Evolutionary conservation across 306 rosid genomes (phyloP), one percentile per base, ranked within the genome.

Genomic region (Ochetophila trinervis): DNA sequence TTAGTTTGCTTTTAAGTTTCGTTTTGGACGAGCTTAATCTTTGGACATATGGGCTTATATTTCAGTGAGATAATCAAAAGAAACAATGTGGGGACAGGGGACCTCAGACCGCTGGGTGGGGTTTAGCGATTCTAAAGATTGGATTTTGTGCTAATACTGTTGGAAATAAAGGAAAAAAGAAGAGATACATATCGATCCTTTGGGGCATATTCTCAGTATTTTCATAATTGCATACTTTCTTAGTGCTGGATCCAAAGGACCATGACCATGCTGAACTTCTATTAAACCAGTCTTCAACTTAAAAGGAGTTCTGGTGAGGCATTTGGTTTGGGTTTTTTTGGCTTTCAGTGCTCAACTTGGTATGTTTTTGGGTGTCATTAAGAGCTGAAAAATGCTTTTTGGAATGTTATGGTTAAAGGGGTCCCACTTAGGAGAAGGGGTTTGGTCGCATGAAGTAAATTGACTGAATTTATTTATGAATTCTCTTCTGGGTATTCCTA

Each of bases 61-160:
- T 48, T 16, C 36, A 4, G 60, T 30, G 65, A 22, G 10, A 17
- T 11, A 12, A 44, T 37, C 32, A 15, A 55, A n/a, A 18, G 50
- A 55, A 53, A 9, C 57, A 32, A 42, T 48, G 65, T 42, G 75
- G 70, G 57, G 66, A 52, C 76, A 30, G 75, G 70, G 57, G 66
- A 52, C 76, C 53, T 35, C 57, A 60, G 53, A 18, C 48, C 18
- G 3, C 48, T 35, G 5, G 37, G 69, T 77, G 73, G 73, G 56
- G 22, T 50, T 49, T 75, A 2, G 37, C 53, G 17, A 47, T 24
- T 56, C 40, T 40, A 21, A 50, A 68, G 64, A 56, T 63, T 21
- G 12, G 21, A 49, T 52, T 55, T 48, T 48, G 10, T 19, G 36
- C 30, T 48, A 37, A 5, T 3, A 55, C 63, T 60, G 62, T 53